Conservation (phyloP, 352 stramenopile species). For the Globisporangium middletonii region DNA sequence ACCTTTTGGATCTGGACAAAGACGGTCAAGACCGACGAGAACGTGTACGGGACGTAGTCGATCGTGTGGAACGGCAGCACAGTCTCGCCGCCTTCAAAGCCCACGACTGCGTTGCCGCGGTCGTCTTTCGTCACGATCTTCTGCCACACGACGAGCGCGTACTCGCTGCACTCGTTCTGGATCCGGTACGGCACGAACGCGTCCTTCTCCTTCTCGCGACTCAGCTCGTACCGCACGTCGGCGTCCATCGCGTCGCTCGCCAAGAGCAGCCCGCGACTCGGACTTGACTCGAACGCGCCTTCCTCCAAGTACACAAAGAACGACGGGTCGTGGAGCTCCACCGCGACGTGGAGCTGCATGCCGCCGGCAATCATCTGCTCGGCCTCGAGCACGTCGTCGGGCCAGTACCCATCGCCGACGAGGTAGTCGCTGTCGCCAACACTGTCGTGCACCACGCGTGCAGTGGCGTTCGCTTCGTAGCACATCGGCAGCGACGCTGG, state of each 20-base stretch:
- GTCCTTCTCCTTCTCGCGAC: conserved; percentile 32
- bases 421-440: conserved; percentile 19
- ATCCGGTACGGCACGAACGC: conserved; percentile 74
- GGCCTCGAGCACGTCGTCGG: conserved; percentile 27
- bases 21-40: conserved; percentile 52
- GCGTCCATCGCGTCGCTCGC: background rate
- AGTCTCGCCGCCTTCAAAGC: conserved; percentile 60
- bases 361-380: conserved; percentile 28
- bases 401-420: conserved; percentile 24
- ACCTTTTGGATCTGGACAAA: conserved; percentile 74
- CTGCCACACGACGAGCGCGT: conserved; percentile 77
- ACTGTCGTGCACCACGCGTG: conserved; percentile 21
- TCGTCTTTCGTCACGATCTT: conserved; percentile 58
- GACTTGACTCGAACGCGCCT: conserved; percentile 17
- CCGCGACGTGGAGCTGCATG: conserved; percentile 64
- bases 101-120: conserved; percentile 31
- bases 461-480: conserved; percentile 25
- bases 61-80: conserved; percentile 77
- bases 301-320: conserved; percentile 62
- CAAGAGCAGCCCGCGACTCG: background rate
- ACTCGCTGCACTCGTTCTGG: conserved; percentile 78
- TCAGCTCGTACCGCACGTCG: background rate
- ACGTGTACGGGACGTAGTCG: conserved; percentile 73
- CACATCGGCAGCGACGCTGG: conserved; percentile 33
- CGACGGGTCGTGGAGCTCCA: conserved; percentile 77